Percentiles rank a stretch among this genome's conserved stretches.
Evolutionary conservation across 768 basidiomycete species (phyloP).

Genomic region (Leccinum truebloodii): DNA sequence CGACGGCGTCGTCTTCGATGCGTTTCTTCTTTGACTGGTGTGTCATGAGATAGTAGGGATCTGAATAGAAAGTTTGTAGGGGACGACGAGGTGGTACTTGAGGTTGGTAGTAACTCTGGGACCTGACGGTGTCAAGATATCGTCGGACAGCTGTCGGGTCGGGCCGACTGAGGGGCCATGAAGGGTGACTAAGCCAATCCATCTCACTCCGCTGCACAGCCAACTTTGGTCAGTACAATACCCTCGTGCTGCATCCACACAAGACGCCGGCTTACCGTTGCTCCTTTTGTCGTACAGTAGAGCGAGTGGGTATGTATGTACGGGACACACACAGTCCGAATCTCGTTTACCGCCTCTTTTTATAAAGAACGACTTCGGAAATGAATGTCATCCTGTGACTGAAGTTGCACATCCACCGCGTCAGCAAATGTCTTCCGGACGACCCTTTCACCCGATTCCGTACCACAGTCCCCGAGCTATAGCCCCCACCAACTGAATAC

Average conservation of each 20-base stretch:
- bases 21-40: conserved; percentile 79
- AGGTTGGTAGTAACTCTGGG: conserved; percentile 24
- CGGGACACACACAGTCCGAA: conserved; percentile 16
- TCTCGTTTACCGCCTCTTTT: conserved; percentile 24
- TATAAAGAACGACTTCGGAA: conserved; percentile 34
- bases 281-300: conserved; percentile 8
- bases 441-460: conserved; percentile 35
- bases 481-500: conserved; percentile 24
- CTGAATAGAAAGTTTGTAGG: conserved; percentile 34
- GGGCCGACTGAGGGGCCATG: conserved; percentile 33
- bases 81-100: conserved; percentile 20
- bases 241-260: conserved; percentile 20
- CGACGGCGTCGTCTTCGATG: conserved; percentile 51
- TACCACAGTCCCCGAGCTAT: conserved; percentile 31
- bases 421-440: conserved; percentile 29
- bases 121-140: conserved; percentile 32
- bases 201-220: conserved; percentile 27
- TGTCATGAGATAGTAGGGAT: conserved; percentile 49
- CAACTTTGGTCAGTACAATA: conserved; percentile 19
- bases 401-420: conserved; percentile 8
- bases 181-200: conserved; percentile 35
- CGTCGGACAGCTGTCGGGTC: conserved; percentile 37
- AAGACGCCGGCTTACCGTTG: conserved; percentile 21
- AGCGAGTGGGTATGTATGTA: conserved; percentile 13
- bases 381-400: conserved; percentile 37